Conservation (phyloP, 2,329 filamentous ascomycete species). For the Xylariales sp. region DNA sequence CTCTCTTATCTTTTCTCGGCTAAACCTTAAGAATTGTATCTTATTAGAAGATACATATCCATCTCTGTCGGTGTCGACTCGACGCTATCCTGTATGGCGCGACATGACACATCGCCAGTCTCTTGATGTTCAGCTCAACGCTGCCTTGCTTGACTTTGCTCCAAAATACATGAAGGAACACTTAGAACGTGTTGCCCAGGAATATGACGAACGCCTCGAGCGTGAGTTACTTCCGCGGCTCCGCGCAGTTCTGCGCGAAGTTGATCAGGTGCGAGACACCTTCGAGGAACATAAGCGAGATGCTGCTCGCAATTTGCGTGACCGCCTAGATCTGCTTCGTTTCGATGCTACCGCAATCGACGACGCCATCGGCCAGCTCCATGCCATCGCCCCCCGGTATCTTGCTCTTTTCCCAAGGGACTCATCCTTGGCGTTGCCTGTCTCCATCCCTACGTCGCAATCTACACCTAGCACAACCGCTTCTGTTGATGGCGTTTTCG, state of each 20-base stretch:
- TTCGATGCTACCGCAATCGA: slow-evolving; percentile 41
- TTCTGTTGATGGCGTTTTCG: not conserved
- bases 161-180: slow-evolving; percentile 45
- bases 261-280: slow-evolving; percentile 44
- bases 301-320: slow-evolving; percentile 41
- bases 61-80: not conserved
- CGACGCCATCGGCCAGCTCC: slow-evolving; percentile 39
- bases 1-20: not conserved
- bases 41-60: not conserved
- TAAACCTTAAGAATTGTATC: not conserved
- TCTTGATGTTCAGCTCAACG: slow-evolving; percentile 41
- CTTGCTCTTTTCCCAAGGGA: slow-evolving; percentile 42
- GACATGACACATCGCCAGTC: slow-evolving; percentile 37
- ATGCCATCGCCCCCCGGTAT: slow-evolving; percentile 41
- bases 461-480: slow-evolving; percentile 1
- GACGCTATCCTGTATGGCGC: slow-evolving; percentile 29
- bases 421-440: slow-evolving; percentile 40
- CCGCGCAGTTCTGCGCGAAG: slow-evolving; percentile 42
- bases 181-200: slow-evolving; percentile 42
- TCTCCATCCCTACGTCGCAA: slow-evolving; percentile 20
- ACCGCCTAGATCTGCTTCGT: slow-evolving; percentile 42
- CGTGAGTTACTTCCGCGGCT: slow-evolving; percentile 45
- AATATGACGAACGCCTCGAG: slow-evolving; percentile 45
- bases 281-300: slow-evolving; percentile 45
- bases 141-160: slow-evolving; percentile 45